Conservation (phyloP, 345 rosid genomes). For the Gossypium turneri region DNA sequence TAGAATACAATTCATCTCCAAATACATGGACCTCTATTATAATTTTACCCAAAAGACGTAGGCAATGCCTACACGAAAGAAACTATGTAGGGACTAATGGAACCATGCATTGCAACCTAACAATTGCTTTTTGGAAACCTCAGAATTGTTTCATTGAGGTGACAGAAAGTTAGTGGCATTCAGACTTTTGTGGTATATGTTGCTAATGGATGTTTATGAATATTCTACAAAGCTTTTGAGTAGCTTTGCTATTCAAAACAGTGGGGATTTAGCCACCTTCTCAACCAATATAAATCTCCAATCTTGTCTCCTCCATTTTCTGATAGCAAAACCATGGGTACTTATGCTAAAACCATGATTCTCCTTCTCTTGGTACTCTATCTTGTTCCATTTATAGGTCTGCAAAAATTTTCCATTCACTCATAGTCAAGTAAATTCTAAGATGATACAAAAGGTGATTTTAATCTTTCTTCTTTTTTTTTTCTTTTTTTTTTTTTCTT, state of each 20-base stretch:
- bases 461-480: not conserved
- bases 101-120: not conserved
- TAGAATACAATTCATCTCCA: rapidly evolving
- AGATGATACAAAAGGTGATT: not conserved
- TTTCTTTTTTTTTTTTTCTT: not conserved
- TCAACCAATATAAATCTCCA: slow-evolving; percentile 31
- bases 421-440: not conserved
- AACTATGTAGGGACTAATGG: not conserved
- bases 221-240: slow-evolving; percentile 27
- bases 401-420: not conserved
- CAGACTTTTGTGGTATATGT: slow-evolving; percentile 7
- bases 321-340: slow-evolving; percentile 16
- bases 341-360: not conserved
- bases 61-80: too few species aligned
- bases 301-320: not conserved
- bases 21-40: too few species aligned
- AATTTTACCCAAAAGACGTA: too few species aligned
- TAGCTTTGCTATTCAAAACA: slow-evolving; percentile 23
- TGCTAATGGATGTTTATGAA: slow-evolving; percentile 18
- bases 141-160: not conserved
- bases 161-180: slow-evolving; percentile 20
- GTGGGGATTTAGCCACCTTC: slow-evolving; percentile 1
- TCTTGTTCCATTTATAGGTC: slow-evolving; percentile 22
- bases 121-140: slow-evolving; percentile 8
- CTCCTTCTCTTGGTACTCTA: slow-evolving; percentile 20